Base-by-base conservation (phyloP, 192 early-diverging fungal genomes). In the Chytriomyces confervae region DNA sequence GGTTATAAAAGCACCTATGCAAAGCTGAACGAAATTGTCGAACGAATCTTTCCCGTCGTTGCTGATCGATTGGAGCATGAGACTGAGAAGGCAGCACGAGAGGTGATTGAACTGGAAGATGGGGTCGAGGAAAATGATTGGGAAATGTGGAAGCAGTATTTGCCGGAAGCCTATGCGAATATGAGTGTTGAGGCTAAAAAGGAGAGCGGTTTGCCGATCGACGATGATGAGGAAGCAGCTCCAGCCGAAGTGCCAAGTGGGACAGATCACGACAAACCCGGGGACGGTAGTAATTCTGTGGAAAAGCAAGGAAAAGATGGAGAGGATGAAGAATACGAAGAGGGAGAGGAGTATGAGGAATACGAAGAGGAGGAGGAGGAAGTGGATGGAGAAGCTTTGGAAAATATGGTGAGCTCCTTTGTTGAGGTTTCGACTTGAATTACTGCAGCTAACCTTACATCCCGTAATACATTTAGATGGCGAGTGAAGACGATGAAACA, bases 21-120 rank as follows among this genome's bases (percentile, higher is more conserved):
- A 61, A 91, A 95, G 72, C 82, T 99, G 77, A 96, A 93, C 75
- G 95, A 96, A 67, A 83, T 97, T 72, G 96, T 97, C 16, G 96
- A 99, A 69, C 93, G 96, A 79, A 95, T 99, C 72, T 99, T 99
- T 82, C 97, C 77, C 2, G 45, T 50, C n/a, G 75, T 72, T 60
- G 5, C 36, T 3, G 3, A 82, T 71, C 73, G 5, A 44, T 72
- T 61, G 64, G 57, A 18, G 51, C 8, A 43, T n/a, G 49, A 45
- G 45, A 61, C 62, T 23, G 69, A n/a, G 18, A 63, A 8, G 68
- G 46, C 10, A 6, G 46, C 10, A 6, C 18, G n/a, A 18, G 57
- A 61, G 1, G 44, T 3, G n/a, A n/a, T 61, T 36, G n/a, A 77
- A 27, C 66, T 18, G 29, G 36, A 8, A 7, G 61, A 61, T 50